These are phyloP conservation scores for Silene coronaria DNA, from an alignment of 179 eudicot species.

Conservation along the genomic window DNA sequence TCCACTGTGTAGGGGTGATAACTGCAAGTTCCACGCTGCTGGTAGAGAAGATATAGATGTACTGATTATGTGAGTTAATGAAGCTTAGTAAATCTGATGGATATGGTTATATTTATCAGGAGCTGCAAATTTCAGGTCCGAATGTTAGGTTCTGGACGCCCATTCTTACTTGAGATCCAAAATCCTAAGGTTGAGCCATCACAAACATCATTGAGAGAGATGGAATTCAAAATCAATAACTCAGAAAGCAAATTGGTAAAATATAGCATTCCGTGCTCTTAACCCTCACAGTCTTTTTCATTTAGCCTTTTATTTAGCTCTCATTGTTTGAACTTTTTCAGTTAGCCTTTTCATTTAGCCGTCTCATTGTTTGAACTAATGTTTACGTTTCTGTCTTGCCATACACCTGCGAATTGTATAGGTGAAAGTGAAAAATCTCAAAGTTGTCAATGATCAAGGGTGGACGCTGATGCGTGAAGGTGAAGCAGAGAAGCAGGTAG, in stretches of 20 bases:
- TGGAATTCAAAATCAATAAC: slow-evolving; percentile 63
- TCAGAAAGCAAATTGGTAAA: slow-evolving; percentile 58
- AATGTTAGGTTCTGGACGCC: slow-evolving; percentile 95
- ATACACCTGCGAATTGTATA: slow-evolving; percentile 20
- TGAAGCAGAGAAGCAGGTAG: slow-evolving; percentile 97
- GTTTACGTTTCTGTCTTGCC: neutral
- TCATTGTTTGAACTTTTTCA: neutral
- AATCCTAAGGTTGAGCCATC: slow-evolving; percentile 73
- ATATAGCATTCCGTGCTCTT: neutral
- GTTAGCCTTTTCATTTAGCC: no score
- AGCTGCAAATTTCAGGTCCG: slow-evolving; percentile 59
- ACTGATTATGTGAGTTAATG: slow-evolving; percentile 32
- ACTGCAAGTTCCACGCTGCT: slow-evolving; percentile 95
- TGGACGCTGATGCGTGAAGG: slow-evolving; percentile 99
- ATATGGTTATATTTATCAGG: slow-evolving; percentile 22
- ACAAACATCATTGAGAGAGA: slow-evolving; percentile 48
- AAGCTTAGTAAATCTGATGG: slow-evolving; percentile 21
- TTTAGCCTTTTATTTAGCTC: neutral
- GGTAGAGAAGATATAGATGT: slow-evolving; percentile 99
- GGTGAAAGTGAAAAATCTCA: slow-evolving; percentile 84
- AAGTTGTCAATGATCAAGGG: slow-evolving; percentile 60
- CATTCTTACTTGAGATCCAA: slow-evolving; percentile 85
- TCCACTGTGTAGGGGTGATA: slow-evolving; percentile 72
- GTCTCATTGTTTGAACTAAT: no score
- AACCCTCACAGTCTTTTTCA: neutral